Evolutionary conservation across 2,329 filamentous ascomycete genomes (phyloP).

Genomic region (Penicillium rolfsii): DNA sequence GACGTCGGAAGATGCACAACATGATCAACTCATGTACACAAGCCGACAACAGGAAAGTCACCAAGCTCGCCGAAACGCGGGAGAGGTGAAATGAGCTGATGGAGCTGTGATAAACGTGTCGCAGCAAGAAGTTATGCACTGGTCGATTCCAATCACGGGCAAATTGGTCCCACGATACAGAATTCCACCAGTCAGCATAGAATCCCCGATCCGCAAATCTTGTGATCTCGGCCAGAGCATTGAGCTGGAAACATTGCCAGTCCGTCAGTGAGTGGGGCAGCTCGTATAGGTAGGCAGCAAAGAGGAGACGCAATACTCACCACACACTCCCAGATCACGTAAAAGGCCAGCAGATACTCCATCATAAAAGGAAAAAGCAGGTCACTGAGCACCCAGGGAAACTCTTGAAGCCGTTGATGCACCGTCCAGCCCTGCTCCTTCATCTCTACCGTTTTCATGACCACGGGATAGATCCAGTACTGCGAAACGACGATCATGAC

Average conservation of each 20-base stretch:
- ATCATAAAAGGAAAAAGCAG: conserved; percentile 78
- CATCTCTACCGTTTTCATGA: conserved; percentile 70
- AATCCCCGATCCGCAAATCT: conserved; percentile 77
- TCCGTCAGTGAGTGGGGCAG: not conserved
- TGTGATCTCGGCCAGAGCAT: conserved; percentile 75
- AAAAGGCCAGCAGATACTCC: conserved; percentile 77
- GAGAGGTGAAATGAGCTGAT: conserved; percentile 73
- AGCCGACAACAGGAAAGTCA: conserved; percentile 74
- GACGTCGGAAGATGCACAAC: conserved; percentile 70
- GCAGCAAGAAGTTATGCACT: conserved; percentile 75
- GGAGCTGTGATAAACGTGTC: conserved; percentile 78
- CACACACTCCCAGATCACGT: conserved; percentile 77
- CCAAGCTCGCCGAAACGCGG: conserved; percentile 71
- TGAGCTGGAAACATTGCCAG: conserved; percentile 50
- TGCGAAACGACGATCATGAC: conserved; percentile 81
- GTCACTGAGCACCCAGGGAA: conserved; percentile 75
- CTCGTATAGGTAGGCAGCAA: not conserved
- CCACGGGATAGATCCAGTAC: conserved; percentile 75
- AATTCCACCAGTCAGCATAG: conserved; percentile 55
- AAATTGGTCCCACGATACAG: conserved; percentile 64
- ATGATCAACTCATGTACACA: conserved; percentile 76
- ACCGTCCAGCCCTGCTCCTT: conserved; percentile 62
- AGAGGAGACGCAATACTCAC: conserved; percentile 16
- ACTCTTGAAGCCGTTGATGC: conserved; percentile 64
- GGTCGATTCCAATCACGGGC: conserved; percentile 81